Percentiles rank a stretch among this genome's conserved stretches.
Conservation (phyloP, 768 basidiomycete species). For the Pisolithus marmoratus region DNA sequence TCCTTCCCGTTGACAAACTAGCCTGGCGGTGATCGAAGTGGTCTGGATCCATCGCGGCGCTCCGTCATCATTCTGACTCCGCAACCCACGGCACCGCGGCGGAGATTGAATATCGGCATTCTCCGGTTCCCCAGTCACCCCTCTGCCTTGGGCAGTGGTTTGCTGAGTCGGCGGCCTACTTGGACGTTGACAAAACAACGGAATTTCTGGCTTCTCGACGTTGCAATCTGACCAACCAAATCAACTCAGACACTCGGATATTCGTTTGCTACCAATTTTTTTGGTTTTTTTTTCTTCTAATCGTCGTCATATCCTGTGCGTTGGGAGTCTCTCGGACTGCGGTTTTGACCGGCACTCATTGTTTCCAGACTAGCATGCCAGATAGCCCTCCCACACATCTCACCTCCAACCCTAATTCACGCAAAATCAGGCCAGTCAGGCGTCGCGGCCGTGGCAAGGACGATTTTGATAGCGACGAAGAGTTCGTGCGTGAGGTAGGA, state of each 20-base stretch:
- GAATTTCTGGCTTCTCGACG: too few species aligned
- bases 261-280: too few species aligned
- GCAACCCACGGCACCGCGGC: conserved; percentile 21
- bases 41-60: conserved; percentile 2
- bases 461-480: conserved; percentile 68
- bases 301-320: too few species aligned
- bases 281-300: too few species aligned
- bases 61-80: conserved; percentile 6
- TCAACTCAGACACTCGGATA: too few species aligned
- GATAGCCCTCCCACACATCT: conserved; percentile 33
- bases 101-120: conserved; percentile 18
- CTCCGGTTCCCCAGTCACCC: conserved; percentile 14
- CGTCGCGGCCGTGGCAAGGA: conserved; percentile 59
- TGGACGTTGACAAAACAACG: background rate
- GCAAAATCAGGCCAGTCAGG: conserved; percentile 43
- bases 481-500: conserved; percentile 64
- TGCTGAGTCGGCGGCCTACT: conserved; percentile 10
- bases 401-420: conserved; percentile 25
- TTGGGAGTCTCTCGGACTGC: too few species aligned
- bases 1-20: conserved; percentile 50
- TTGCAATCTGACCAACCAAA: too few species aligned
- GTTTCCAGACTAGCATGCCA: conserved; percentile 39
- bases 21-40: conserved; percentile 50
- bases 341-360: conserved; percentile 1
- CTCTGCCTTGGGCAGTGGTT: conserved; percentile 26